A percentile compares a stretch with the other conserved stretches of the same genome.
Conservation (phyloP, 2,329 filamentous ascomycete species). For the Magnaporthiopsis rhizophila region DNA sequence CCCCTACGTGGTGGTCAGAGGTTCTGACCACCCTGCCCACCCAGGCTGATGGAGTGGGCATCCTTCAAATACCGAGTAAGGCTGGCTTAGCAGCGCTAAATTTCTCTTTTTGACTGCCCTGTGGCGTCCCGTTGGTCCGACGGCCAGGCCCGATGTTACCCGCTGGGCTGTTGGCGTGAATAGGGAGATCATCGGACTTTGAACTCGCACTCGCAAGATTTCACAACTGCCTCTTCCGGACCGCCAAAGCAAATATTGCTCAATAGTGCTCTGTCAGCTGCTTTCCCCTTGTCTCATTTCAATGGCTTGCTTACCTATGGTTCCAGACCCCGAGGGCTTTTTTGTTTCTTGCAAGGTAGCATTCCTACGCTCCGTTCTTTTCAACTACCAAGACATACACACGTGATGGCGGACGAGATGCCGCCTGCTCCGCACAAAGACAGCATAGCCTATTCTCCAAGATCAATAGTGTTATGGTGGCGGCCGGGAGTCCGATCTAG, state of each 20-base stretch:
- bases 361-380: neutral
- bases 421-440: too few relatives aligned
- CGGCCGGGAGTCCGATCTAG: too few relatives aligned
- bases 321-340: neutral
- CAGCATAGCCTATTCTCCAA: too few relatives aligned
- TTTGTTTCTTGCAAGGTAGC: neutral
- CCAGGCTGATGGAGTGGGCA: neutral
- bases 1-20: neutral
- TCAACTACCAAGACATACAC: too few relatives aligned
- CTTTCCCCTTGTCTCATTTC: neutral
- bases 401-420: too few relatives aligned
- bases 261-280: neutral
- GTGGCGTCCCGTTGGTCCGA: neutral
- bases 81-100: neutral
- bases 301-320: neutral
- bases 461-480: too few relatives aligned
- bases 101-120: neutral
- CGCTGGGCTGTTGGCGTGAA: neutral
- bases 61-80: neutral
- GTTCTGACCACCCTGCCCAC: neutral
- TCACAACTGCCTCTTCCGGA: neutral
- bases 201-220: neutral
- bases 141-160: neutral
- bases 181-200: neutral
- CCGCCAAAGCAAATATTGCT: neutral